Percentiles rank a stretch among this genome's conserved stretches.
phyloP scores from a whole-genome alignment of 495 filamentous ascomycete species.

The Neurospora sp. region DNA sequence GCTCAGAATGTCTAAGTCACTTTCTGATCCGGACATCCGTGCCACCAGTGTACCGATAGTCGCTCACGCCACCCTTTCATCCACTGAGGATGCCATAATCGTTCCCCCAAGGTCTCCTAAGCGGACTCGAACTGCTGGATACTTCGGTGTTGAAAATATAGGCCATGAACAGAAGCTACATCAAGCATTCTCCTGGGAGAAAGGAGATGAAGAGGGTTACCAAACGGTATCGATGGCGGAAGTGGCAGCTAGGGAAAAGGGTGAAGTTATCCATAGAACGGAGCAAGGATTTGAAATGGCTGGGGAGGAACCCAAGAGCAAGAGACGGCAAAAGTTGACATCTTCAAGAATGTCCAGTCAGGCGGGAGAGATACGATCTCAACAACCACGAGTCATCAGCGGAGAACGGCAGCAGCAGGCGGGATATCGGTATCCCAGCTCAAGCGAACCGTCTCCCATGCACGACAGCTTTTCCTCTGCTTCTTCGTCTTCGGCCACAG shows the following conservation, averaged over 20 bases:
- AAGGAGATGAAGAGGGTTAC: neutral
- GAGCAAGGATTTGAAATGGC: neutral
- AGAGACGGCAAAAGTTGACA: neutral
- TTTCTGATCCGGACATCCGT: slow-evolving; percentile 3
- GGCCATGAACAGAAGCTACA: neutral
- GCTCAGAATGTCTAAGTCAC: slow-evolving; percentile 1
- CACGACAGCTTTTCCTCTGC: neutral
- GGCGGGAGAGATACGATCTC: neutral
- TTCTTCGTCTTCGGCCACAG: neutral
- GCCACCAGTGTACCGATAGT: neutral
- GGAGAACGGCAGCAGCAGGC: neutral
- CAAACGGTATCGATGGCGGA: neutral
- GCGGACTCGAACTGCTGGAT: slow-evolving; percentile 1
- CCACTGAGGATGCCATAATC: neutral
- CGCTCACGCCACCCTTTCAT: neutral
- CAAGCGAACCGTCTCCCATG: neutral
- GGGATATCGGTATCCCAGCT: neutral
- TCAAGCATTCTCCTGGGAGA: neutral
- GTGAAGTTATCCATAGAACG: neutral
- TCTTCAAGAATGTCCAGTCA: neutral
- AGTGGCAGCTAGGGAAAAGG: neutral
- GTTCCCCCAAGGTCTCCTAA: slow-evolving; percentile 20
- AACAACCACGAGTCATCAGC: neutral
- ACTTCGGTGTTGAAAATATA: neutral
- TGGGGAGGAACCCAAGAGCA: neutral